Evolutionary conservation across 1,284 basidiomycete genomes (phyloP).

Genomic region (Marasmius oreades): DNA sequence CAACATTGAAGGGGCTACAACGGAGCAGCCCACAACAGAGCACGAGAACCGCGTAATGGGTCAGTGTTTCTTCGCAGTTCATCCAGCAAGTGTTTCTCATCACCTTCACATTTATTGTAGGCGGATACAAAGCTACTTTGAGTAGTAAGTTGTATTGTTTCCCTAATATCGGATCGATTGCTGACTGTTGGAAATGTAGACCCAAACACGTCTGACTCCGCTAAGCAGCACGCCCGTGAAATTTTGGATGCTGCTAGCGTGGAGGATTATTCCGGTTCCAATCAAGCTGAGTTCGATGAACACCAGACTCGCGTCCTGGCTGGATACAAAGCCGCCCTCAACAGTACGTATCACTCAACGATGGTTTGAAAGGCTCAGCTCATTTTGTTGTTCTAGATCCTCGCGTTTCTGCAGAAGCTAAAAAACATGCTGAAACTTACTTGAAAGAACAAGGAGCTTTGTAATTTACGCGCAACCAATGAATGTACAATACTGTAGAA

Average conservation of each 20-base stretch:
- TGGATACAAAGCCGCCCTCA: slow-evolving; percentile 16
- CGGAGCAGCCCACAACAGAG: neutral
- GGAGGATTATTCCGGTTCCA: neutral
- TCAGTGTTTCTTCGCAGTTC: slow-evolving; percentile 1
- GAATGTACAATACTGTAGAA: no score
- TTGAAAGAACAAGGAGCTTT: slow-evolving; percentile 7
- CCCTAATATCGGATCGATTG: neutral
- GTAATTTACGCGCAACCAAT: no score
- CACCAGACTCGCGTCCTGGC: slow-evolving; percentile 13
- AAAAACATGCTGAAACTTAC: slow-evolving; percentile 12
- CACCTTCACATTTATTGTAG: slow-evolving; percentile 12
- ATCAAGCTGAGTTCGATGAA: slow-evolving; percentile 9
- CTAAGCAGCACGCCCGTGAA: slow-evolving; percentile 47
- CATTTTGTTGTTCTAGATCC: slow-evolving; percentile 6
- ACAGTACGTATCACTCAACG: slow-evolving; percentile 12
- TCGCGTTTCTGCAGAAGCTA: slow-evolving; percentile 14
- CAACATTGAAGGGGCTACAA: neutral
- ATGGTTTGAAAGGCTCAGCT: no score
- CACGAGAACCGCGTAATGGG: slow-evolving; percentile 23
- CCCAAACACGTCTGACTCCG: slow-evolving; percentile 38
- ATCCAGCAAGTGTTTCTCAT: neutral
- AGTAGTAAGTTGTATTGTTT: slow-evolving; percentile 31
- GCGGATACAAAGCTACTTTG: slow-evolving; percentile 53
- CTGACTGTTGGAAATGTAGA: slow-evolving; percentile 22
- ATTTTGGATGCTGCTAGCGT: slow-evolving; percentile 26